phyloP scores from a whole-genome alignment of 306 rosid genomes.

The Alnus rubra region DNA sequence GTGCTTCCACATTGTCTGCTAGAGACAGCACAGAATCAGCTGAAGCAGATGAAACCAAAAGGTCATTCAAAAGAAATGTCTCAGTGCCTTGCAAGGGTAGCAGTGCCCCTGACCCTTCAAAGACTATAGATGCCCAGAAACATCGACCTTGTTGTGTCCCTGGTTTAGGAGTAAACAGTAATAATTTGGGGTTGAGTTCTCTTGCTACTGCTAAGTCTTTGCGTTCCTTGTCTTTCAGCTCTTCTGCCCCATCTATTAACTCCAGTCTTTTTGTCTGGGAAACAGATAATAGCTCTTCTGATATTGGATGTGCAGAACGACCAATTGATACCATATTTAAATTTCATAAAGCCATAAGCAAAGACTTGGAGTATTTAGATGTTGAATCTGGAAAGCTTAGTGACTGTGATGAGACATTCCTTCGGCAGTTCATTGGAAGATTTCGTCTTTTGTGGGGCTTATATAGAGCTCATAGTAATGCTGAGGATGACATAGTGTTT shows the following conservation, averaged over 20 bases:
- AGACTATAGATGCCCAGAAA: slow-evolving; percentile 45
- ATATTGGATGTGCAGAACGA: slow-evolving; percentile 70
- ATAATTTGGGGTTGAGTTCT: slow-evolving; percentile 81
- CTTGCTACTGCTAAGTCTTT: slow-evolving; percentile 76
- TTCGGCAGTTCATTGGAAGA: slow-evolving; percentile 84
- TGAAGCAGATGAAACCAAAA: slow-evolving; percentile 54
- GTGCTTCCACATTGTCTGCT: slow-evolving; percentile 56
- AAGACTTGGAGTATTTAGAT: slow-evolving; percentile 97
- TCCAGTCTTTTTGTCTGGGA: slow-evolving; percentile 97
- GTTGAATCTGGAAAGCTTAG: slow-evolving; percentile 95
- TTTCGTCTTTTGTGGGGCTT: slow-evolving; percentile 98
- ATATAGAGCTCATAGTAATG: slow-evolving; percentile 98
- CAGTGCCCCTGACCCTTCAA: slow-evolving; percentile 40
- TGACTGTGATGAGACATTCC: slow-evolving; percentile 73
- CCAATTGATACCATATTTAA: slow-evolving; percentile 98
- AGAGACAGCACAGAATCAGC: slow-evolving; percentile 47
- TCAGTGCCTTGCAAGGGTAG: slow-evolving; percentile 42
- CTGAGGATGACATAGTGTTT: slow-evolving; percentile 97
- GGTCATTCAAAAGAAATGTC: slow-evolving; percentile 58
- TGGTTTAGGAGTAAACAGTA: slow-evolving; percentile 86
- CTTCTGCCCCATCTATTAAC: slow-evolving; percentile 89
- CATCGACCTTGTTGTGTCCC: slow-evolving; percentile 83
- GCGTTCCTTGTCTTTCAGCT: slow-evolving; percentile 75
- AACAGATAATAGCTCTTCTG: slow-evolving; percentile 65
- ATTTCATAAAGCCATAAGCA: slow-evolving; percentile 96